Evolutionary conservation across 2,329 filamentous ascomycete genomes (phyloP).

Genomic region (Hymenoscyphus fructigenus): DNA sequence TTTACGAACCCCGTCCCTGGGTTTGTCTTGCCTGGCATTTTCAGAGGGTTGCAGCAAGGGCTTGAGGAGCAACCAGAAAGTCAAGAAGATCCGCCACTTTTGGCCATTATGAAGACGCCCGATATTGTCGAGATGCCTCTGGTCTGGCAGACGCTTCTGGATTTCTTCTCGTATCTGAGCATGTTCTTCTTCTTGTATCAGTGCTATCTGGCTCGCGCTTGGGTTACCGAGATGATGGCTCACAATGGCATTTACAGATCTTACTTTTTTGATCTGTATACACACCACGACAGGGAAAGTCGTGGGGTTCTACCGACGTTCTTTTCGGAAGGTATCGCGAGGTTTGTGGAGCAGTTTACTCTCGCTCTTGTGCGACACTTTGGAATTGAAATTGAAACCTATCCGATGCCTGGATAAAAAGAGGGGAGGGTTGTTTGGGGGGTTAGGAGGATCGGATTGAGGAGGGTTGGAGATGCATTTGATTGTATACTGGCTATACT

Average conservation of each 20-base stretch:
- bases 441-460: neutral
- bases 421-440: neutral
- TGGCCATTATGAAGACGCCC: neutral
- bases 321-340: neutral
- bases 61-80: neutral
- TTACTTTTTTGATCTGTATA: conserved; percentile 10
- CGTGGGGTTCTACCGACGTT: neutral
- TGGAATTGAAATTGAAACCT: neutral
- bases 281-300: neutral
- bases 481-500: neutral
- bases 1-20: too few species aligned
- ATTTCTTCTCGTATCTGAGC: neutral
- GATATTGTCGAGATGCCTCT: neutral
- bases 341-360: neutral
- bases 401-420: neutral
- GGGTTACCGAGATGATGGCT: neutral
- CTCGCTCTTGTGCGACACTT: neutral
- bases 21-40: neutral
- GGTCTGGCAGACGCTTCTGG: neutral
- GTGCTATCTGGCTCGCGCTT: neutral
- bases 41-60: neutral
- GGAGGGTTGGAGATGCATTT: neutral
- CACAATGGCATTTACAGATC: neutral
- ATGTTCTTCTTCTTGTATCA: neutral
- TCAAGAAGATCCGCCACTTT: neutral